Conservation (phyloP, 352 stramenopile species). For the Peronospora tabacina region DNA sequence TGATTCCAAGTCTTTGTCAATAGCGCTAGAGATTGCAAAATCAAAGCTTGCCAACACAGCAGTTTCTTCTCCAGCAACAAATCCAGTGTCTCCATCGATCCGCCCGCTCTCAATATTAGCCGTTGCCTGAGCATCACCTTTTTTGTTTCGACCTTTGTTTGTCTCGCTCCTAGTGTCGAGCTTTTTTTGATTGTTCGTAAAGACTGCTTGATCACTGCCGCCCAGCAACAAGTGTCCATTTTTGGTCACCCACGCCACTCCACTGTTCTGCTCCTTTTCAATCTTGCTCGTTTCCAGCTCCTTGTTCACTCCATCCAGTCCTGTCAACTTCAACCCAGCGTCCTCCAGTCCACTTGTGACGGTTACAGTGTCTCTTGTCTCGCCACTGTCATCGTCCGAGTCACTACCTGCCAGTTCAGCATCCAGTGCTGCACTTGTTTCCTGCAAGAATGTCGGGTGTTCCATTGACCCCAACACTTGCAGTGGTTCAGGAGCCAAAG, state of each 20-base stretch:
- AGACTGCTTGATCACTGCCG: slow-evolving; percentile 2
- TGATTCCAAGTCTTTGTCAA: slow-evolving; percentile 26
- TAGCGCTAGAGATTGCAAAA: slow-evolving; percentile 17
- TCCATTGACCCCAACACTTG: slow-evolving; percentile 1
- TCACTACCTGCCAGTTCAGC: slow-evolving; percentile 34
- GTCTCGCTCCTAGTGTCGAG: slow-evolving; percentile 14
- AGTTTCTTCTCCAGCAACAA: neutral
- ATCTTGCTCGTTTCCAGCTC: slow-evolving; percentile 23
- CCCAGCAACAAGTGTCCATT: neutral
- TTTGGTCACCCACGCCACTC: neutral
- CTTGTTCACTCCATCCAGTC: slow-evolving; percentile 19
- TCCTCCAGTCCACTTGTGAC: neutral
- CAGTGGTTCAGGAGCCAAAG: slow-evolving; percentile 1
- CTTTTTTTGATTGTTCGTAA: slow-evolving; percentile 24
- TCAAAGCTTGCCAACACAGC: slow-evolving; percentile 1
- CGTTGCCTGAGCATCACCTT: neutral
- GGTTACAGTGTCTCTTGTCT: neutral
- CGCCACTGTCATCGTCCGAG: slow-evolving; percentile 16
- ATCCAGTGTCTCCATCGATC: neutral
- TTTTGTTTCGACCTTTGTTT: neutral
- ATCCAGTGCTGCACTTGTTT: slow-evolving; percentile 30
- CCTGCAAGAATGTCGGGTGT: slow-evolving; percentile 5
- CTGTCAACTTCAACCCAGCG: slow-evolving; percentile 2
- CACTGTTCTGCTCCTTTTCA: slow-evolving; percentile 17
- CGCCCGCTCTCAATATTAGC: neutral